Base-by-base conservation (phyloP, 1,139 yeast species). In the Yamadazyma sp. region DNA sequence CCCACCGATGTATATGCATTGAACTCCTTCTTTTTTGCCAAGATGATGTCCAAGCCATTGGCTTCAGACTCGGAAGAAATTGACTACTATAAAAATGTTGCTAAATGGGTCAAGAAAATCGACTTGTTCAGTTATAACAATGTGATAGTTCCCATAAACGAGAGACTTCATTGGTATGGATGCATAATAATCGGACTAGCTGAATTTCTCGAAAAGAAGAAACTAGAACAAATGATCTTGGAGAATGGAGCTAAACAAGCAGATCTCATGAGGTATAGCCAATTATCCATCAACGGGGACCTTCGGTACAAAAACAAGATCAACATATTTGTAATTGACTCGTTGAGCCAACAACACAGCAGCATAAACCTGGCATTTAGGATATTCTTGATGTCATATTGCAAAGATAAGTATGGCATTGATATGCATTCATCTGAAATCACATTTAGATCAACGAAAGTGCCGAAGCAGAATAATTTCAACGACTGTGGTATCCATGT, bases 401-500 rank as follows among this genome's bases (percentile, higher is more conserved):
- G 95, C 15, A 65, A 70, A 43, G 92, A 85, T 30, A 81, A 78
- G 50, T 73, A 78, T 46, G 63, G 63, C 0, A 49, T 84, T 2
- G 69, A 64, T 0, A 53, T 87, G 6, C 62, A 64, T 12, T 67
- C 68, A n/a, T 59, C 63, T 4, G 71, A 69, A 34, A 64, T 79
- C 13, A 51, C 61, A 18, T 61, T 71, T 23, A 61, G 69, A 38
- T 64, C 70, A 3, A 84, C 86, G 5, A 56, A 65, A 21, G 95
- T 89, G 0, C 96, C 97, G 0, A 80, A 76, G 44, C 99, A 94
- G 55, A 80, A 81, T 35, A 94, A 94, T 56, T 82, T 82, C 61
- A 87, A 90, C 54, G 98, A 94, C 57, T 94, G 99, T 64, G 99
- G 99, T 1, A 80, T 94, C 16, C 97, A 87, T 62, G 86, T 92